Evolutionary conservation across 2,329 filamentous ascomycete species (phyloP), one percentile per base, ranked within the genome.

Genomic region (Emergomyces pasteurianus): DNA sequence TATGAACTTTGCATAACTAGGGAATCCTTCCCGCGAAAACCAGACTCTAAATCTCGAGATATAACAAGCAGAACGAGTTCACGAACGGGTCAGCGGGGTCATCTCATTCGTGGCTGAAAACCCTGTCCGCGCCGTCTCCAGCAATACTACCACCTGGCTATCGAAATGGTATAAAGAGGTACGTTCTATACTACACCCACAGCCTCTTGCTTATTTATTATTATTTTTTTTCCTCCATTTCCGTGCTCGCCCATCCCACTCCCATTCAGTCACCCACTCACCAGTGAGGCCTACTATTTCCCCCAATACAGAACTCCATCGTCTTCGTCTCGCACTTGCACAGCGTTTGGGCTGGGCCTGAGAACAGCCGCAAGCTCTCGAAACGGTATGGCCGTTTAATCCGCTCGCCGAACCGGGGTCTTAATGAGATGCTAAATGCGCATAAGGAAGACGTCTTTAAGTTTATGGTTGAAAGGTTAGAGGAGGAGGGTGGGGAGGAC

Each of bases 41-140:
- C 47, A 28, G 12, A 4, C 21, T 2, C 12, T 23, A 28, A 50
- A 50, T 8, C 9, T 36, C 34, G 7, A 50, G 81, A 82, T 85
- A 34, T 16, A 38, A 14, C 55, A 10, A 64, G 21, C 31, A 53
- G 50, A 53, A 28, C 52, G 61, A 23, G 38, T 63, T 16, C 58
- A 56, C 54, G 79, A 82, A 61, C 76, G 75, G 63, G 87, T 87
- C 67, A 88, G 88, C 68, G 87, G 86, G 38, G 81, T 95, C 16
- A 80, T 96, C 65, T 90, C 88, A 64, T 96, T 96, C 70, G 87
- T 95, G 21, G 85, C 86, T 28, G 87, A 84, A 43, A 80, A 89
- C 60, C 84, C 83, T 36, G 80, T 96, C 21, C 85, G 89, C 14
- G 86, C 90, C 0, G 84, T 96, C 67, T 89, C 89, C 40, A 91